phyloP scores from a whole-genome alignment of 176 grass and related monocot species.

The Oryza rufipogon region DNA sequence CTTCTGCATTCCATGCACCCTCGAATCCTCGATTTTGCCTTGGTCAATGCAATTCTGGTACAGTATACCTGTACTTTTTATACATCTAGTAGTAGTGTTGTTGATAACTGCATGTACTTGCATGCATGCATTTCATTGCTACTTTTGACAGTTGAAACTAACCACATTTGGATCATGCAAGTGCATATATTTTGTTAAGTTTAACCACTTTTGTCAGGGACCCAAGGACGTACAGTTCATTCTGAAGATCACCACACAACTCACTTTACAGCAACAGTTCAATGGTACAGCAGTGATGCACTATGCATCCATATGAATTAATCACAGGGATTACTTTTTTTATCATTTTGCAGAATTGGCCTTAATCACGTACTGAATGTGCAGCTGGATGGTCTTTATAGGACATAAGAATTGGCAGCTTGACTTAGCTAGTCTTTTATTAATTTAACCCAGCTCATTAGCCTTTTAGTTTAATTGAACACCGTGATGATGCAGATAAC shows the following conservation, averaged over 20 bases:
- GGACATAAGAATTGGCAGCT: not conserved
- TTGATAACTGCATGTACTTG: not conserved
- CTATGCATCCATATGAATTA: not conserved
- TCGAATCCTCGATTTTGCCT: slow-evolving; percentile 35
- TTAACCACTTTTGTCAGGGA: not conserved
- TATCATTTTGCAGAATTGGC: not conserved
- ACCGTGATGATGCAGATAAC: not conserved
- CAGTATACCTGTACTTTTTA: not conserved
- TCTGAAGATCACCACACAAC: not conserved
- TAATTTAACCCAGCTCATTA: not conserved
- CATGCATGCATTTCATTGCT: not conserved
- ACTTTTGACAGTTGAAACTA: not conserved
- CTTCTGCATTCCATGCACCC: not conserved
- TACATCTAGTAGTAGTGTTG: not conserved
- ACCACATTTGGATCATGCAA: not conserved
- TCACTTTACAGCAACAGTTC: not conserved
- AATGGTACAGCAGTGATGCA: not conserved
- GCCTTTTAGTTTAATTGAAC: not conserved
- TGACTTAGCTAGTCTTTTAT: not conserved
- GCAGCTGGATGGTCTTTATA: not conserved
- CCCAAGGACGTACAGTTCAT: slow-evolving; percentile 16
- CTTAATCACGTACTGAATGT: not conserved
- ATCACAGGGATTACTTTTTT: not conserved
- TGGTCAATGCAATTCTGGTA: slow-evolving; percentile 41
- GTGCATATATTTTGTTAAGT: not conserved